A percentile compares a stretch with the other conserved stretches of the same genome.
Conservation (phyloP, 305 asterid species). For the Coffea humblotiana region DNA sequence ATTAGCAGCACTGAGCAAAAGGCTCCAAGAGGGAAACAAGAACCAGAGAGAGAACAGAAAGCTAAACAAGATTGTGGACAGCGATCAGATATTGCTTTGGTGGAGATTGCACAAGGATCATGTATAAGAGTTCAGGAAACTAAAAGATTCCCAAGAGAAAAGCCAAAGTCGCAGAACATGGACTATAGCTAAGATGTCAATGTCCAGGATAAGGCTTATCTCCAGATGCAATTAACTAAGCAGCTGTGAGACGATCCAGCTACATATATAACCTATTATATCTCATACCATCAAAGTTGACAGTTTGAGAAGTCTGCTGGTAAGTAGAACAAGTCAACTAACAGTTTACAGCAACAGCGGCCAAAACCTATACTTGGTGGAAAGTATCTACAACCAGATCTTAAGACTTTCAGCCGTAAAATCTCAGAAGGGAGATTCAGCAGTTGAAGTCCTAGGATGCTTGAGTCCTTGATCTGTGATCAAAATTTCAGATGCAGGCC, state of each 20-base stretch:
- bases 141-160: background rate
- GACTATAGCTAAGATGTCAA: background rate
- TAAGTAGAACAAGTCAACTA: slow-evolving; percentile 6
- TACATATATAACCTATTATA: background rate
- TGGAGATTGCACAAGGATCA: background rate
- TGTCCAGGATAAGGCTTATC: background rate
- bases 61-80: background rate
- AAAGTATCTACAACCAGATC: background rate
- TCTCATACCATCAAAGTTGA: background rate
- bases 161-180: background rate
- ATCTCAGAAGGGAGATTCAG: slow-evolving; percentile 31
- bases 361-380: slow-evolving; percentile 1
- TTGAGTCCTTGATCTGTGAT: slow-evolving; percentile 47
- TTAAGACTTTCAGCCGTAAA: slow-evolving; percentile 10
- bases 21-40: background rate
- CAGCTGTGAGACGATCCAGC: background rate
- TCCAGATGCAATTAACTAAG: background rate
- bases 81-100: background rate
- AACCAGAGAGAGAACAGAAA: background rate
- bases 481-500: slow-evolving; percentile 42
- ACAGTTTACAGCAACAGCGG: slow-evolving; percentile 6
- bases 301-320: slow-evolving; percentile 2
- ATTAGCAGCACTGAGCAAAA: background rate
- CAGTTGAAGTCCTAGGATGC: slow-evolving; percentile 45
- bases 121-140: background rate